Base-by-base conservation (phyloP, 108 stramenopile species). In the Bacterosira constricta region DNA sequence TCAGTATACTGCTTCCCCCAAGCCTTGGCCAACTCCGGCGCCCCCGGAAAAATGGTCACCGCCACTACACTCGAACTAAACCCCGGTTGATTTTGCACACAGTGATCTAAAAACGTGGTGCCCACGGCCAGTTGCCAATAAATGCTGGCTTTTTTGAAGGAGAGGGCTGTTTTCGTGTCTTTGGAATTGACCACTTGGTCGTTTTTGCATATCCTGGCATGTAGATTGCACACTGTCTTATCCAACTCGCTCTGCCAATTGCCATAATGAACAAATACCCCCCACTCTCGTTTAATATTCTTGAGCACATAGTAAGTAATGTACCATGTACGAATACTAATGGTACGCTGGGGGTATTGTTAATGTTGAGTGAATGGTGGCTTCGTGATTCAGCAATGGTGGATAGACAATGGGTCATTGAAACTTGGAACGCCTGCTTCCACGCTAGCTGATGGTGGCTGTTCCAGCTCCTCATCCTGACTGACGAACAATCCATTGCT, bases 41-140 rank as follows among this genome's bases (percentile, higher is more conserved):
- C 85, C 3, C 79, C 81, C 2, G 92, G 92, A n/a, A 94, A 45
- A 20, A 94, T 89, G 0, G 92, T 91, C 2, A 94, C 92, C 1
- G 92, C 92, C 15, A 90, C 92, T 31, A 94, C 88, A 64, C 84
- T 85, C 20, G 85, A 86, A 58, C 80, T 83, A 66, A 86, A 92
- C 18, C 91, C 91, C 10, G 88, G 91, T 42, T 86, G 86, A 71
- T 89, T 92, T 17, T 88, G 91, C 5, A 92, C 87, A 57, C 88
- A 92, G 37, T 89, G 88, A 70, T 92, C 87, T 67, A 92, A 92
- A 73, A 89, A 92, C 11, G 86, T 81, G 0, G 83, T 77, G 0
- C 88, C 86, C 15, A 94, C 81, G 4, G 87, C 82, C 47, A 91
- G 61, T 30, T 94, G 92, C 92, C 92, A 94, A 45, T 94, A 88